These are phyloP conservation scores for Cichorium intybus DNA, from an alignment of 140 eudicot species.

Conservation along the genomic window DNA sequence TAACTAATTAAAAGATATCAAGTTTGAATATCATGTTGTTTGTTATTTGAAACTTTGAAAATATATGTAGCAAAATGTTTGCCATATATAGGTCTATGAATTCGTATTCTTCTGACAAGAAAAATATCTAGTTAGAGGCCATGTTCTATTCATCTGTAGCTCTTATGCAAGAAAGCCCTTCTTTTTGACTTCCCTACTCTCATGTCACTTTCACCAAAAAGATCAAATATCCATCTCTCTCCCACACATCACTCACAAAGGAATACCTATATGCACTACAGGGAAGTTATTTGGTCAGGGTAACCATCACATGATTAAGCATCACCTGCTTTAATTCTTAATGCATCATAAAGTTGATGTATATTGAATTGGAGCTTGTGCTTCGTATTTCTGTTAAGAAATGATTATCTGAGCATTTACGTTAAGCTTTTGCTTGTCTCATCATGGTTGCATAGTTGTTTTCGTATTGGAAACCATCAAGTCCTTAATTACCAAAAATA, in stretches of 20 bases:
- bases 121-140: slow-evolving; percentile 1
- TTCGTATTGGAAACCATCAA: background rate
- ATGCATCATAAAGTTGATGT: background rate
- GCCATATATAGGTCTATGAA: background rate
- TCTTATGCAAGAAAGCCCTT: slow-evolving; percentile 23
- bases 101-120: background rate
- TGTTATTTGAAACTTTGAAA: no score
- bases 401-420: background rate
- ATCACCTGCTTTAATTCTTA: background rate
- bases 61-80: no score
- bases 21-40: no score
- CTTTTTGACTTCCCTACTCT: slow-evolving; percentile 29
- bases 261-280: slow-evolving; percentile 4
- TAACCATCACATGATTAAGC: slow-evolving; percentile 16
- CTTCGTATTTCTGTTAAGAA: background rate
- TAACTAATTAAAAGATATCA: background rate
- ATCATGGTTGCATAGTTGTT: slow-evolving; percentile 7
- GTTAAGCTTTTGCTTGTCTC: background rate
- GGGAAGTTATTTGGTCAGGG: slow-evolving; percentile 1
- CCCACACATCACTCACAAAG: slow-evolving; percentile 10
- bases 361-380: background rate
- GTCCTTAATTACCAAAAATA: background rate
- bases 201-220: slow-evolving; percentile 37
- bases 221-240: slow-evolving; percentile 14
- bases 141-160: slow-evolving; percentile 21